phyloP scores from a whole-genome alignment of 176 grass and related monocot species.

The Oryza meridionalis region DNA sequence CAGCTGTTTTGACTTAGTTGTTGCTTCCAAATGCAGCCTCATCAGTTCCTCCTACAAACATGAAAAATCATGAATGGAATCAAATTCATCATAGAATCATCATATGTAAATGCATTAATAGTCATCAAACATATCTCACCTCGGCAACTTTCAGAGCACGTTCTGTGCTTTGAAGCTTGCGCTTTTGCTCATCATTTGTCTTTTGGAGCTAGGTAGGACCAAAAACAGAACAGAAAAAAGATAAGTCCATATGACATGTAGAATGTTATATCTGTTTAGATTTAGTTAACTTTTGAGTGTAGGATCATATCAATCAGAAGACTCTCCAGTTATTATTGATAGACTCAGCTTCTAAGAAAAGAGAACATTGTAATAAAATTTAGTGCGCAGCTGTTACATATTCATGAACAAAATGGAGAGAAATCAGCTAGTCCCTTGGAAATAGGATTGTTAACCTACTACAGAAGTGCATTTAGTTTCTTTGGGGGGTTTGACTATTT shows the following conservation, averaged over 20 bases:
- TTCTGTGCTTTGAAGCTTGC: slow-evolving; percentile 79
- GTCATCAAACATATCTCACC: slow-evolving; percentile 50
- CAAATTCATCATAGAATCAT: not conserved
- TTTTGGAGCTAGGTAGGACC: slow-evolving; percentile 70
- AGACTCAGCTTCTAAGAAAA: not conserved
- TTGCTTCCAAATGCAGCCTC: slow-evolving; percentile 81
- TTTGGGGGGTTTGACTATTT: not conserved
- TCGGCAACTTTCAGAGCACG: slow-evolving; percentile 91
- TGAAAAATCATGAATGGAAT: slow-evolving; percentile 34
- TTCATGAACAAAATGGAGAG: not conserved
- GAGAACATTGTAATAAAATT: not conserved
- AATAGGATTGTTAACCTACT: not conserved
- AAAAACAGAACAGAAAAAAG: slow-evolving; percentile 29
- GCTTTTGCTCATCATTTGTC: slow-evolving; percentile 69
- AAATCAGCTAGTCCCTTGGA: not conserved
- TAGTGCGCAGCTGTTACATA: not conserved
- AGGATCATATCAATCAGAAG: slow-evolving; percentile 9
- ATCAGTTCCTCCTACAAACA: slow-evolving; percentile 81
- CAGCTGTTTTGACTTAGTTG: slow-evolving; percentile 72
- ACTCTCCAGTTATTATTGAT: not conserved
- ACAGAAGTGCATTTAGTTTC: not conserved
- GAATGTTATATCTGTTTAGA: not conserved
- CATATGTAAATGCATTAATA: slow-evolving; percentile 17
- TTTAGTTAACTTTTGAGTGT: slow-evolving; percentile 4
- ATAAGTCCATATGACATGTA: slow-evolving; percentile 17